These are phyloP conservation scores for Psilocybe azurescens DNA, from an alignment of 768 basidiomycete genomes.

Conservation along the genomic window DNA sequence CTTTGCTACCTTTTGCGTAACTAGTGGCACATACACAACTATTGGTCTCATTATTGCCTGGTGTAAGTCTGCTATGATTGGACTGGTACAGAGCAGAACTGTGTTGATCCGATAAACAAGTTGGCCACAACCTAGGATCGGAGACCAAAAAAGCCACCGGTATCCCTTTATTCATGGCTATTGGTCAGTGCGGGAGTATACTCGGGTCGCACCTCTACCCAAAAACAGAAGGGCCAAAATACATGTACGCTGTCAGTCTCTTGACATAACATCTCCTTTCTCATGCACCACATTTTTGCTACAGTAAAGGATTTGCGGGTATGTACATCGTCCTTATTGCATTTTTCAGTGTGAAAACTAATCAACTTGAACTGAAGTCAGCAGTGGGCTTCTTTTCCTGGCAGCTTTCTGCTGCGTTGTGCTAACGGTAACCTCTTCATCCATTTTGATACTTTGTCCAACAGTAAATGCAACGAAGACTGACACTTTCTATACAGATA, in stretches of 20 bases:
- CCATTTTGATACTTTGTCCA: no score
- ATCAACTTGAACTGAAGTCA: not conserved
- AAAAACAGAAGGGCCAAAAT: slow-evolving; percentile 62
- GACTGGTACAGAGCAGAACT: not conserved
- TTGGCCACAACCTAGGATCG: slow-evolving; percentile 77
- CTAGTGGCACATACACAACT: slow-evolving; percentile 76
- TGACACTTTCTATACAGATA: slow-evolving; percentile 38
- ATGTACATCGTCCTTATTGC: slow-evolving; percentile 17
- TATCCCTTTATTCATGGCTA: slow-evolving; percentile 80
- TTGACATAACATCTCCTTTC: not conserved
- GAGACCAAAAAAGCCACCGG: slow-evolving; percentile 81
- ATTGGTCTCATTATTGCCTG: slow-evolving; percentile 80
- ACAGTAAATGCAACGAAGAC: no score
- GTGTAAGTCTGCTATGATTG: slow-evolving; percentile 52
- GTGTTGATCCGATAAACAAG: slow-evolving; percentile 35
- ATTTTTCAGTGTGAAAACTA: not conserved
- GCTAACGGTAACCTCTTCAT: slow-evolving; percentile 48
- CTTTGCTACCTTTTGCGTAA: slow-evolving; percentile 81
- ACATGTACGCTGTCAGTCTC: slow-evolving; percentile 51
- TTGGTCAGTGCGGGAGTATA: slow-evolving; percentile 79
- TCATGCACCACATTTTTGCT: not conserved
- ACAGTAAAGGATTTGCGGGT: slow-evolving; percentile 66
- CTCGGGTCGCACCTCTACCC: slow-evolving; percentile 82
- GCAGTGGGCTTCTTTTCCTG: slow-evolving; percentile 53
- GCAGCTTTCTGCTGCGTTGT: slow-evolving; percentile 57